These are phyloP conservation scores for Alliaria petiolata DNA, from an alignment of 345 rosid genomes.

Conservation along the genomic window DNA sequence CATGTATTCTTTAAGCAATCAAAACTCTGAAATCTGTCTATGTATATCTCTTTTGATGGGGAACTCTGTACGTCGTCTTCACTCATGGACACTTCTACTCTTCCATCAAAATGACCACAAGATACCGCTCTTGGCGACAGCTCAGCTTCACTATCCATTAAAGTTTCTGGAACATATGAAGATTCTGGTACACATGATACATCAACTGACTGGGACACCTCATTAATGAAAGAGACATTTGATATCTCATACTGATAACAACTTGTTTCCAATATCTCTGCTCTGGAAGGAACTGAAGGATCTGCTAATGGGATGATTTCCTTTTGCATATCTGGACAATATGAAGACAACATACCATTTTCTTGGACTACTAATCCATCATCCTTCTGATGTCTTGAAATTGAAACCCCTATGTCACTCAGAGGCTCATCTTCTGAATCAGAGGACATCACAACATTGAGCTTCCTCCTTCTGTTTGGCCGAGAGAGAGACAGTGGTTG, in stretches of 20 bases:
- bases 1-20: slow-evolving; percentile 22
- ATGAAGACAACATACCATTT: slow-evolving; percentile 26
- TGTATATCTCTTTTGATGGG: slow-evolving; percentile 36
- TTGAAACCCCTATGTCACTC: slow-evolving; percentile 18
- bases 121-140: slow-evolving; percentile 41
- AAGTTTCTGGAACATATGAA: slow-evolving; percentile 79
- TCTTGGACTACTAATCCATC: slow-evolving; percentile 31
- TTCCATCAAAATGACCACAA: slow-evolving; percentile 36
- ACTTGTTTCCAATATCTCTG: slow-evolving; percentile 32
- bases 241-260: slow-evolving; percentile 34
- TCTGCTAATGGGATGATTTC: slow-evolving; percentile 29
- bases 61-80: slow-evolving; percentile 30
- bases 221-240: slow-evolving; percentile 28
- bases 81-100: slow-evolving; percentile 47
- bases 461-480: slow-evolving; percentile 44
- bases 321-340: slow-evolving; percentile 32
- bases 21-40: slow-evolving; percentile 31
- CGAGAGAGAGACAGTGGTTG: slow-evolving; percentile 41
- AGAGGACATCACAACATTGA: slow-evolving; percentile 55
- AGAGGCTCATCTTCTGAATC: slow-evolving; percentile 77
- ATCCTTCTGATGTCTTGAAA: slow-evolving; percentile 24
- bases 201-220: slow-evolving; percentile 46
- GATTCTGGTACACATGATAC: slow-evolving; percentile 82
- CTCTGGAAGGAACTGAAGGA: slow-evolving; percentile 29
- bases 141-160: slow-evolving; percentile 45